Conservation (phyloP, 345 rosid species). For the Eucalyptus erythrocorys region DNA sequence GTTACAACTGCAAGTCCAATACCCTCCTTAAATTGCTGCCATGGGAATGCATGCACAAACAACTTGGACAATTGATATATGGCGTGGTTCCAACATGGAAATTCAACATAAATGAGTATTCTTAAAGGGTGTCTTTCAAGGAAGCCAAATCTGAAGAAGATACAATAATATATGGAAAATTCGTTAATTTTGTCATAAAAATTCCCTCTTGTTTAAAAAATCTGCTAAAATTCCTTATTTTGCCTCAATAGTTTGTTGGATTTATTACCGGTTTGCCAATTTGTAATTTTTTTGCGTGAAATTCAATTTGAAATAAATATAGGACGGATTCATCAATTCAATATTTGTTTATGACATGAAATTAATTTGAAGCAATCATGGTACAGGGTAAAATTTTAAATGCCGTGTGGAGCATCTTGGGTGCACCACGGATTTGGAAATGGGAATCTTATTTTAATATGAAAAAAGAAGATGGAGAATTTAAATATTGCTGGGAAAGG, state of each 20-base stretch:
- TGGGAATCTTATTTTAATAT: not conserved
- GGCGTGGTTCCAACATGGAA: accelerated
- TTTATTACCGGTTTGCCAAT: not conserved
- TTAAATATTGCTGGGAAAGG: not conserved
- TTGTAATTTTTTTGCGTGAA: not conserved
- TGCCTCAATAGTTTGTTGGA: not conserved
- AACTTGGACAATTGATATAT: not conserved
- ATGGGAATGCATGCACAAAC: not conserved
- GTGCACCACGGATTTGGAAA: too few species aligned
- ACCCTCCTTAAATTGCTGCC: not conserved
- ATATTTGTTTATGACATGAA: not conserved
- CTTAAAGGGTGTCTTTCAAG: not conserved
- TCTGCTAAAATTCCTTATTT: not conserved
- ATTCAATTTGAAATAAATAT: not conserved
- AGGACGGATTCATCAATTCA: not conserved
- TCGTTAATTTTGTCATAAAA: not conserved
- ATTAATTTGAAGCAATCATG: not conserved
- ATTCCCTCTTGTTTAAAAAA: not conserved
- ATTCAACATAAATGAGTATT: not conserved
- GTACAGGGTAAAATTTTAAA: not conserved
- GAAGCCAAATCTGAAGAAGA: not conserved
- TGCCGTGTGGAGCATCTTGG: not conserved
- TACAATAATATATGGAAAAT: not conserved
- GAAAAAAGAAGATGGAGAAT: not conserved
- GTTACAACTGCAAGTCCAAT: accelerated